Percentiles rank a stretch among this genome's conserved stretches.
Conservation (phyloP, 768 basidiomycete species). For the Hygrophorus russula region DNA sequence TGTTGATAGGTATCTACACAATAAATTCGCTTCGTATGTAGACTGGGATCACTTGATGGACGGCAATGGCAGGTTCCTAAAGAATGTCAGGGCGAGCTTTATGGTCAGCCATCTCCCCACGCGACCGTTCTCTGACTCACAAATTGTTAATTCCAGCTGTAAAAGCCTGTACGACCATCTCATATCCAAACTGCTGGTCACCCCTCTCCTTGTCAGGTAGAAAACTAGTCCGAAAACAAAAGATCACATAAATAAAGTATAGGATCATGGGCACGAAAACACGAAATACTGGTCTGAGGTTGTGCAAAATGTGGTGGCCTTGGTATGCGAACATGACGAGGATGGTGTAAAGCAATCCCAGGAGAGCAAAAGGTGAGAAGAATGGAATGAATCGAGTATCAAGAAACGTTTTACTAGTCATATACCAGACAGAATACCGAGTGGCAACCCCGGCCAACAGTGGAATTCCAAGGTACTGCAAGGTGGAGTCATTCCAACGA, state of each 20-base stretch:
- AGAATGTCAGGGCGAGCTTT: not conserved
- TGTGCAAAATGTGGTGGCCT: slow-evolving; percentile 56
- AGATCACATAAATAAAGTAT: slow-evolving; percentile 77
- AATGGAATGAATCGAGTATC: slow-evolving; percentile 48
- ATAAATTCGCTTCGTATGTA: no score
- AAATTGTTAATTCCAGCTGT: slow-evolving; percentile 73
- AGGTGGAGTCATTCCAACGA: not conserved
- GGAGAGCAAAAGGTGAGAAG: slow-evolving; percentile 57
- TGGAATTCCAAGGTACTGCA: slow-evolving; percentile 76
- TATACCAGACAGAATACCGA: slow-evolving; percentile 37
- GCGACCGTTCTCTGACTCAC: slow-evolving; percentile 22
- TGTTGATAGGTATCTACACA: no score
- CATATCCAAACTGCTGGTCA: slow-evolving; percentile 34
- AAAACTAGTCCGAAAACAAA: slow-evolving; percentile 47
- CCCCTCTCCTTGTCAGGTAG: slow-evolving; percentile 27
- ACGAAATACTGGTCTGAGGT: slow-evolving; percentile 69
- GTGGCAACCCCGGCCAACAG: slow-evolving; percentile 63
- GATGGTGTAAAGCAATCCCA: slow-evolving; percentile 77
- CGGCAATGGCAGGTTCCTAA: slow-evolving; percentile 76
- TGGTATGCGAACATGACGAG: slow-evolving; percentile 66
- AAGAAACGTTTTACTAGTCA: slow-evolving; percentile 37
- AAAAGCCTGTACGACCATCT: slow-evolving; percentile 69
- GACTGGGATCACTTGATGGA: no score
- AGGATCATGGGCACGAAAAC: slow-evolving; percentile 71
- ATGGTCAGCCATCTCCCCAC: not conserved